Percentiles rank a stretch among this genome's conserved stretches.
These are phyloP conservation scores for Didymella glomerata DNA, from an alignment of 2,329 filamentous ascomycete species.

Conservation along the genomic window DNA sequence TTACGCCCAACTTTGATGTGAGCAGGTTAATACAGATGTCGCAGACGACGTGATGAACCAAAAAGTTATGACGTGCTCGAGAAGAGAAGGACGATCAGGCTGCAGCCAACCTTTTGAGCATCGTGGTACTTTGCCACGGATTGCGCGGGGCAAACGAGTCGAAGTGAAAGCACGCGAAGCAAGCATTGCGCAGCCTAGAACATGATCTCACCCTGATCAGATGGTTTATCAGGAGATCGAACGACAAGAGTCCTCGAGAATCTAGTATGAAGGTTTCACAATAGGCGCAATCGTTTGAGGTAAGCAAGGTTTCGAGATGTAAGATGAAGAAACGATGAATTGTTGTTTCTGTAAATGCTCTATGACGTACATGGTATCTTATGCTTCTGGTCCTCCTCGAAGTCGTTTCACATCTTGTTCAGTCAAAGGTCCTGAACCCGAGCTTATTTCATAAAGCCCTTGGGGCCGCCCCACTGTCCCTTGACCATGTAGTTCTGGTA, in stretches of 20 bases:
- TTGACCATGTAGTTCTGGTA: slow-evolving; percentile 68
- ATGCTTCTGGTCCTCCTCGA: not conserved
- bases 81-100: not conserved
- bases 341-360: not conserved
- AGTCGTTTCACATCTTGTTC: not conserved
- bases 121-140: not conserved
- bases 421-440: no score
- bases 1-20: not conserved
- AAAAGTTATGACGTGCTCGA: not conserved
- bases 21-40: not conserved
- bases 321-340: not conserved
- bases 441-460: slow-evolving; percentile 55
- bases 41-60: not conserved
- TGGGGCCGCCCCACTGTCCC: slow-evolving; percentile 69
- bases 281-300: not conserved
- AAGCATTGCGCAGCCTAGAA: slow-evolving; percentile 3
- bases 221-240: not conserved
- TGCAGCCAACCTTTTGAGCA: slow-evolving; percentile 3
- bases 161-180: slow-evolving; percentile 13
- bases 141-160: slow-evolving; percentile 6
- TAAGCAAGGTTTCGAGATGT: not conserved
- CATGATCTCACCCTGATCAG: not conserved
- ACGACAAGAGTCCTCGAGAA: not conserved
- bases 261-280: not conserved
- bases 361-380: slow-evolving; percentile 20